Conservation (phyloP, 2,329 filamentous ascomycete genomes). For the Parascedosporium putredinis region DNA sequence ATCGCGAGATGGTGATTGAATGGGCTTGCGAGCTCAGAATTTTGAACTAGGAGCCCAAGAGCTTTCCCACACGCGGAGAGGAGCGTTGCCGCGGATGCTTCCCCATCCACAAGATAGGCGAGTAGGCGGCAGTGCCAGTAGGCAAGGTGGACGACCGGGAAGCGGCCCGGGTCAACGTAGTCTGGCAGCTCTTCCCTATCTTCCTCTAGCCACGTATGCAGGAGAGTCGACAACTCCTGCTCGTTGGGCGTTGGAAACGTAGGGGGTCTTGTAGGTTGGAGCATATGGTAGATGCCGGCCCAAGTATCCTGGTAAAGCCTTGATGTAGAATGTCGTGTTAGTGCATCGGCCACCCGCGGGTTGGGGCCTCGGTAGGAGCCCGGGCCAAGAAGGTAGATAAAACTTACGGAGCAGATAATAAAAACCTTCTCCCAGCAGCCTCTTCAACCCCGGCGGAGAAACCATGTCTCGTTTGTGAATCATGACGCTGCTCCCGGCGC, state of each 20-base stretch:
- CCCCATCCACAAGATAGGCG: conserved; percentile 48
- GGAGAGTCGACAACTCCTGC: background rate
- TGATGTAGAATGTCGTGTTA: background rate
- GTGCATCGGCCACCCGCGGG: no score
- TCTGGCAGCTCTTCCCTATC: conserved; percentile 55
- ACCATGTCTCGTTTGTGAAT: conserved; percentile 54
- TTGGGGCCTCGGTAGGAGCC: no score
- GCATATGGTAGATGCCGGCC: conserved; percentile 26
- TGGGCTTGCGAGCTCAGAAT: conserved; percentile 46
- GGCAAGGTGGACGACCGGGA: conserved; percentile 51
- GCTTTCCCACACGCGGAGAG: conserved; percentile 51
- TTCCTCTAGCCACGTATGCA: conserved; percentile 33
- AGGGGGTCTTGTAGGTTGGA: conserved; percentile 14
- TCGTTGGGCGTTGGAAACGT: background rate
- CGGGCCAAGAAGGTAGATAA: background rate
- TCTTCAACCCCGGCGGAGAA: conserved; percentile 46
- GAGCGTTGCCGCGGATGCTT: conserved; percentile 43
- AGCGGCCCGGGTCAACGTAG: conserved; percentile 38
- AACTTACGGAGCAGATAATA: conserved; percentile 57
- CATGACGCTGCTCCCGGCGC: conserved; percentile 49
- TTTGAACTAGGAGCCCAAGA: conserved; percentile 44
- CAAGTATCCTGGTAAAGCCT: conserved; percentile 46
- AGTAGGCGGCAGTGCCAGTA: conserved; percentile 63
- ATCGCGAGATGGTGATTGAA: conserved; percentile 58
- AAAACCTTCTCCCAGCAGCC: conserved; percentile 49